Percentiles rank a stretch among this genome's conserved stretches.
phyloP scores from a whole-genome alignment of 116 monocot genomes.

The Papilionanthe hybrid region DNA sequence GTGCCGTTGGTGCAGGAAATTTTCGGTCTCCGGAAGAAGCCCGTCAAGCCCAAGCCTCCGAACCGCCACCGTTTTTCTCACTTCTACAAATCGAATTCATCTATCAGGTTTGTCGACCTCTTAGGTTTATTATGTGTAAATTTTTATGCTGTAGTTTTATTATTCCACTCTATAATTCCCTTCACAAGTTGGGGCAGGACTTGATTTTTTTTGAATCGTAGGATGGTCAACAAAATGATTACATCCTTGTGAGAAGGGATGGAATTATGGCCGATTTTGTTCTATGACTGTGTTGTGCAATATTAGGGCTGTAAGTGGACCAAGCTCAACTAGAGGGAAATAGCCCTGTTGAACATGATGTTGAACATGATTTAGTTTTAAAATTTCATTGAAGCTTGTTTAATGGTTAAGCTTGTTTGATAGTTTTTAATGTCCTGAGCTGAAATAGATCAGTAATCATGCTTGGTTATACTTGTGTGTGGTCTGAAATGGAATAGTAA shows the following conservation, averaged over 20 bases:
- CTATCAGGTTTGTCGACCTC: background rate
- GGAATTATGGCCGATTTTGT: too few species aligned
- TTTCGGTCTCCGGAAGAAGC: slow-evolving; percentile 76
- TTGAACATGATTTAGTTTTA: too few species aligned
- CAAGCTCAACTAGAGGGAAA: too few species aligned
- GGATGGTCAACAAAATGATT: background rate
- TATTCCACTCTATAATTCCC: background rate
- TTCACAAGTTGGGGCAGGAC: background rate
- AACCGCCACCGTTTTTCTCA: slow-evolving; percentile 44
- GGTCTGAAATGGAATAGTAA: background rate
- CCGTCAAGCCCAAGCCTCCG: slow-evolving; percentile 55
- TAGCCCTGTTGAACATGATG: too few species aligned
- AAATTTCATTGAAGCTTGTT: too few species aligned
- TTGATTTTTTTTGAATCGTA: background rate
- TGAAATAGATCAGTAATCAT: background rate
- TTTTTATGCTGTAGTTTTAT: background rate
- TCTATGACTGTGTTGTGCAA: too few species aligned
- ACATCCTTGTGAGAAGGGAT: background rate
- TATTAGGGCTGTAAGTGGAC: too few species aligned
- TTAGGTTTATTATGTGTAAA: background rate
- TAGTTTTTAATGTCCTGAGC: background rate
- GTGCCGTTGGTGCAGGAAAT: slow-evolving; percentile 93
- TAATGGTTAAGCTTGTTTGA: background rate
- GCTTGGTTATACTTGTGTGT: too few species aligned
- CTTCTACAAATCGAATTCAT: slow-evolving; percentile 45